Conservation (phyloP, 75 land plant species). For the Pinus albicaulis region DNA sequence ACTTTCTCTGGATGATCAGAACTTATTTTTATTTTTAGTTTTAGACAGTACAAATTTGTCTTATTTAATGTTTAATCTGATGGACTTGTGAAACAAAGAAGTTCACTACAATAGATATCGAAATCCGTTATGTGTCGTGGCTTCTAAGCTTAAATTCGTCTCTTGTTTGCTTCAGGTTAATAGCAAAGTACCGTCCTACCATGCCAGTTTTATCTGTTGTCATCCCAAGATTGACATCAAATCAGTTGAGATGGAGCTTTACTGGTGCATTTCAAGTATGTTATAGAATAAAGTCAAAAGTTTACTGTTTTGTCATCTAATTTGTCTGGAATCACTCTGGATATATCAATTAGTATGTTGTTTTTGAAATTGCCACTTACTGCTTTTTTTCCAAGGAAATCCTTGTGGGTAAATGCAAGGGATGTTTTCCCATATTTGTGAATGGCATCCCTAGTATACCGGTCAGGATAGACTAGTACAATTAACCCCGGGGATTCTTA, state of each 20-base stretch:
- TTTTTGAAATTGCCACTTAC: too few species aligned
- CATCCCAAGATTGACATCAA: slow-evolving; percentile 29
- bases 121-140: neutral
- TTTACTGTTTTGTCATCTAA: too few species aligned
- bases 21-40: neutral
- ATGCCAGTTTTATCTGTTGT: slow-evolving; percentile 40
- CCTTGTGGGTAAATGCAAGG: too few species aligned
- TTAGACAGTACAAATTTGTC: too few species aligned
- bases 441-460: too few species aligned
- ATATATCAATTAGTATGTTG: too few species aligned
- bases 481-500: too few species aligned
- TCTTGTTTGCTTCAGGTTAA: slow-evolving; percentile 23
- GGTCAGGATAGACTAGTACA: too few species aligned
- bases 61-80: too few species aligned
- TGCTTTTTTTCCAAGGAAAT: too few species aligned
- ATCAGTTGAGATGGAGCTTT: slow-evolving; percentile 35
- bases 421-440: too few species aligned
- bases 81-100: neutral
- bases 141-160: neutral
- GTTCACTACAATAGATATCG: neutral
- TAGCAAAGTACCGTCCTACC: slow-evolving; percentile 36
- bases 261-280: slow-evolving; percentile 36
- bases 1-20: neutral
- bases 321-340: too few species aligned
- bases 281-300: neutral